Conservation (phyloP, 225 moss, liverwort and hornwort species). For the Marchantia paleacea region DNA sequence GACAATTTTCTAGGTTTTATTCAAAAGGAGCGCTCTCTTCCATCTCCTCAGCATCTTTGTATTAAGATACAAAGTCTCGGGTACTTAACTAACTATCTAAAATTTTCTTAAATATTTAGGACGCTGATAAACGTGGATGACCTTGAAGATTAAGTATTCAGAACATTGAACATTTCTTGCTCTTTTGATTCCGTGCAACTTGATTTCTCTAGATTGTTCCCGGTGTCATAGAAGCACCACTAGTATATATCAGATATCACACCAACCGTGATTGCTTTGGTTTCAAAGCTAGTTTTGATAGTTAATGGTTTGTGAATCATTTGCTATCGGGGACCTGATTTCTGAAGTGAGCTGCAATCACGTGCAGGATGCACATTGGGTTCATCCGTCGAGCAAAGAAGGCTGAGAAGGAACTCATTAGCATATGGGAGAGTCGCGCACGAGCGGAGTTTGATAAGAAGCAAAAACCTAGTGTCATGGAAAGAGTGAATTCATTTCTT, state of each 20-base stretch:
- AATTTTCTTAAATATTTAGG: no score
- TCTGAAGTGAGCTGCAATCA: neutral
- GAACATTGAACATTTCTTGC: neutral
- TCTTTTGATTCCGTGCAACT: neutral
- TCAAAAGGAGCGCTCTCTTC: conserved; percentile 50
- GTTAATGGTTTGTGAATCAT: neutral
- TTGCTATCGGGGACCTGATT: neutral
- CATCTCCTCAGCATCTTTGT: conserved; percentile 69
- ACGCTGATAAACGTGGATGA: no score
- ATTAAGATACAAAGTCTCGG: conserved; percentile 80
- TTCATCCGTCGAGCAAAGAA: conserved; percentile 63
- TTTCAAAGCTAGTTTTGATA: neutral
- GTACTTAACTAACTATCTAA: conserved; percentile 30
- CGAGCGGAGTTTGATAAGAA: conserved; percentile 54
- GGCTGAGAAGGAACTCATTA: conserved; percentile 63
- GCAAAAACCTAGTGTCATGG: conserved; percentile 51
- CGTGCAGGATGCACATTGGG: conserved; percentile 61
- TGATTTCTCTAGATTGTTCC: neutral
- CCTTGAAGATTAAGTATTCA: no score
- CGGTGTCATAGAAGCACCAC: neutral
- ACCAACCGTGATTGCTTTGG: neutral
- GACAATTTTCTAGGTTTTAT: conserved; percentile 66
- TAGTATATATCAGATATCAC: neutral
- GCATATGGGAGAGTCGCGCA: conserved; percentile 62
- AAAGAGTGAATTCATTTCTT: conserved; percentile 67